Percentiles rank a stretch among this genome's conserved stretches.
Evolutionary conservation across 2,329 filamentous ascomycete genomes (phyloP).

Genomic region (Claviceps humidiphila): DNA sequence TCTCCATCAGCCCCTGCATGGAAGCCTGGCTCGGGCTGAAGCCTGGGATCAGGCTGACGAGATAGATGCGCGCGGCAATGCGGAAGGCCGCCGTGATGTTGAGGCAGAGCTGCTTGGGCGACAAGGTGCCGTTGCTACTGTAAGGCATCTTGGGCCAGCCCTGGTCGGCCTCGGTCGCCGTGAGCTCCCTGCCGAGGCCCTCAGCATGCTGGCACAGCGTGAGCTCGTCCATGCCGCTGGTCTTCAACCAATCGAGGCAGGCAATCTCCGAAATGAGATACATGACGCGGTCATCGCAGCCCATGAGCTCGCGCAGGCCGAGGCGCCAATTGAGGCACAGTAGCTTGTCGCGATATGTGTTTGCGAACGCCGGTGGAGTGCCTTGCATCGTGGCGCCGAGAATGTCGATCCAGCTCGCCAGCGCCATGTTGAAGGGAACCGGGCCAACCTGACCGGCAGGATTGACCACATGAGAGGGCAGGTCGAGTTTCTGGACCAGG

Average conservation of each 20-base stretch:
- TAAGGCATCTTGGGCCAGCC: conserved; percentile 45
- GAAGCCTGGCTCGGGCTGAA: conserved; percentile 64
- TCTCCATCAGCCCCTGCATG: conserved; percentile 64
- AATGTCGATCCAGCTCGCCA: conserved; percentile 94
- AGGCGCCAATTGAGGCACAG: conserved; percentile 52
- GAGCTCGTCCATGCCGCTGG: conserved; percentile 70
- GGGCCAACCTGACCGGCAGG: conserved; percentile 38
- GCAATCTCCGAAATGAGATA: conserved; percentile 96
- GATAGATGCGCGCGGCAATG: conserved; percentile 82
- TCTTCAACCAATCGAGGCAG: conserved; percentile 82
- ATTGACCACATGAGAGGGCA: conserved; percentile 54
- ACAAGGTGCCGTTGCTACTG: conserved; percentile 60
- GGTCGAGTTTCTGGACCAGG: conserved; percentile 71
- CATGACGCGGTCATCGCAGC: conserved; percentile 94
- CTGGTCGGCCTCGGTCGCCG: conserved; percentile 58
- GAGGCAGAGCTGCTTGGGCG: conserved; percentile 68
- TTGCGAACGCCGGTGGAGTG: conserved; percentile 72
- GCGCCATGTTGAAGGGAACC: conserved; percentile 87
- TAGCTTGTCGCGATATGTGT: conserved; percentile 93
- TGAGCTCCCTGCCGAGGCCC: conserved; percentile 76
- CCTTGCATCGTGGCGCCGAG: conserved; percentile 87
- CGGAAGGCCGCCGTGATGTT: conserved; percentile 90
- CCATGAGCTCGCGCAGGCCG: conserved; percentile 87
- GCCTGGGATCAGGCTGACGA: conserved; percentile 88
- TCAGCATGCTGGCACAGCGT: conserved; percentile 80